A percentile compares a stretch with the other conserved stretches of the same genome.
Evolutionary conservation across 441 rosid genomes (phyloP).

Genomic region (Populus hybrid): DNA sequence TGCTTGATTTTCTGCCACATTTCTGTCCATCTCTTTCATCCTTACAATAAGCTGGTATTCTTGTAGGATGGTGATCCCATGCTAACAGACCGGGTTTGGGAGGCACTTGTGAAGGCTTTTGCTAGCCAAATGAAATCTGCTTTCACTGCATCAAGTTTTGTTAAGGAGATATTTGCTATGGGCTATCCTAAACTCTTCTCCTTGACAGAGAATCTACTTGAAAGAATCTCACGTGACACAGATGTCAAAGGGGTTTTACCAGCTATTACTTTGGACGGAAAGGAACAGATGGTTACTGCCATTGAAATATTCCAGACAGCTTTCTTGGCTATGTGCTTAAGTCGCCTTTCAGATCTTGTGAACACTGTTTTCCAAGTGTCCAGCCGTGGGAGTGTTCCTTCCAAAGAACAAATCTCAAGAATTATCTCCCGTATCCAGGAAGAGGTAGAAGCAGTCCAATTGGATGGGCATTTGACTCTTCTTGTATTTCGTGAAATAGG

Average conservation of each 20-base stretch:
- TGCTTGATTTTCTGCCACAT: constrained; percentile 6
- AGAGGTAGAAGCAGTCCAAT: constrained; percentile 89
- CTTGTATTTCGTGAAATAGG: constrained; percentile 84
- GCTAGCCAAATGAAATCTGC: constrained; percentile 92
- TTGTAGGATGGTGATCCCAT: constrained; percentile 76
- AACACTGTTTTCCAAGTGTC: constrained; percentile 81
- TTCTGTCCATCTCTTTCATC: constrained; percentile 7
- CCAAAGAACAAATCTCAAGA: constrained; percentile 84
- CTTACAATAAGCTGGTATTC: constrained; percentile 26
- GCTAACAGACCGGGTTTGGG: constrained; percentile 95
- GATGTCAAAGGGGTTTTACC: constrained; percentile 92
- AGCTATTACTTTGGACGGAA: constrained; percentile 70
- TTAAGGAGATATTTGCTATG: constrained; percentile 82
- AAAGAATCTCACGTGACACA: constrained; percentile 72
- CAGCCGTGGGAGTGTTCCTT: constrained; percentile 90
- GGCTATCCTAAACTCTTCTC: constrained; percentile 94
- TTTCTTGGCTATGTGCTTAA: constrained; percentile 69
- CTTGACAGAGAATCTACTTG: constrained; percentile 79
- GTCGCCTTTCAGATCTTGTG: constrained; percentile 87
- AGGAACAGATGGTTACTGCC: constrained; percentile 73
- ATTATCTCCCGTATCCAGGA: constrained; percentile 81
- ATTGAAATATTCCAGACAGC: constrained; percentile 88
- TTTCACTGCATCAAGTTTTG: constrained; percentile 95
- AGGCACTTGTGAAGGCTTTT: constrained; percentile 87
- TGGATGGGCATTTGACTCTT: constrained; percentile 86